Evolutionary conservation across 2,329 filamentous ascomycete species (phyloP), one percentile per base, ranked within the genome.

Genomic region (Berkeleyomyces rouxiae): DNA sequence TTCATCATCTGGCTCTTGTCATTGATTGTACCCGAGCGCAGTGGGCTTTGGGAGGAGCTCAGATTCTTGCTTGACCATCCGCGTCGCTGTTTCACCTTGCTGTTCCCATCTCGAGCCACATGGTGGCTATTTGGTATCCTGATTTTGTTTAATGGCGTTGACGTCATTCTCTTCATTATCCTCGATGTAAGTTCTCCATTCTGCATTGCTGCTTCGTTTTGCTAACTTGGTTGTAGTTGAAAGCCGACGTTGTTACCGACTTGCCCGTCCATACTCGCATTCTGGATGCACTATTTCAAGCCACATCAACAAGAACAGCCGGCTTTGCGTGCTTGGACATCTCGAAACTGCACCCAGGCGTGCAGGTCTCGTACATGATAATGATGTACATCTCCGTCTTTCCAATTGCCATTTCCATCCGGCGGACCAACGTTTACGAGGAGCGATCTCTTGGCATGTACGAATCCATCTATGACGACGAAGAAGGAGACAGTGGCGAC

Each of bases 381-480:
- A 97, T 97, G 93, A 97, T 97, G 93, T 97, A 97, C 73, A 96
- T 97, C 66, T 96, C 91, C 64, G 88, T 96, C 65, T 95, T 96
- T 68, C 92, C 92, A 4, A 95, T 97, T 68, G 92, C 93, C 70
- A 97, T 97, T 69, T 93, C 88, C 5, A 87, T 97, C 68, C 90
- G 92, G 61, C 81, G 88, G 67, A 96, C 92, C 64, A 97, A 97
- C 71, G 92, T 96, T 2, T 97, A 97, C 75, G 92, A 96, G 73
- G 92, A 97, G 71, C 88, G 86, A 67, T 89, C 85, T 0, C 80
- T 93, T 0, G 89, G 89, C 4, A 83, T 95, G 39, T 90, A 87
- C 69, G 75, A 74, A 23, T 70, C 74, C n/a, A 70, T 75, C 43
- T 78, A 79, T 47, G 72, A 75, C 0, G 71, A 76, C 2, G 75